phyloP scores from a whole-genome alignment of 176 grass and related monocot genomes.

The Luzula sylvatica region DNA sequence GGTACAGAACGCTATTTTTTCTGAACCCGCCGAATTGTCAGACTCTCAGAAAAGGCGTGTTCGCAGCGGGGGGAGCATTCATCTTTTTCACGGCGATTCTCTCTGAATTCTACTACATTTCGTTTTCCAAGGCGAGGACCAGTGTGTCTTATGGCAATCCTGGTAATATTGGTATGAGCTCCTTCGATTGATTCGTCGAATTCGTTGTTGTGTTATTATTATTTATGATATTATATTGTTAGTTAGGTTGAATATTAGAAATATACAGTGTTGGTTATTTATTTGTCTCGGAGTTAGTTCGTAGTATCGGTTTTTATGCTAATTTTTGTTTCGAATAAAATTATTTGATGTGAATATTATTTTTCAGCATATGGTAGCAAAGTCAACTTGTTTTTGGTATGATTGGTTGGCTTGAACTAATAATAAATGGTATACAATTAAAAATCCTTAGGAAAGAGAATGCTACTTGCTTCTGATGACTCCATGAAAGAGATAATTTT shows the following conservation, averaged over 20 bases:
- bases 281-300: not conserved
- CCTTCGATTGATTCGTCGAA: slow-evolving; percentile 15
- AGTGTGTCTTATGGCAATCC: slow-evolving; percentile 23
- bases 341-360: slow-evolving; percentile 3
- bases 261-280: slow-evolving; percentile 28
- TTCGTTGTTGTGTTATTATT: not conserved
- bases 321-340: too few species aligned
- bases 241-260: not conserved
- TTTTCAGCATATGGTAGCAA: not conserved
- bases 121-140: slow-evolving; percentile 38
- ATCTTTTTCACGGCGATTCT: slow-evolving; percentile 55
- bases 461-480: too few species aligned
- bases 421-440: not conserved
- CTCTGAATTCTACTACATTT: slow-evolving; percentile 54
- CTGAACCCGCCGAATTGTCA: slow-evolving; percentile 50
- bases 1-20: slow-evolving; percentile 38
- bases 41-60: slow-evolving; percentile 50
- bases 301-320: too few species aligned
- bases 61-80: slow-evolving; percentile 67
- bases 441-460: too few species aligned
- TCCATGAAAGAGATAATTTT: too few species aligned
- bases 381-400: not conserved
- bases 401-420: slow-evolving; percentile 4
- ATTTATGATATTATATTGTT: slow-evolving; percentile 4
- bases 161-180: slow-evolving; percentile 51